Evolutionary conservation across 1,139 yeast species (phyloP).

Genomic region (Sugiyamaella novakii): DNA sequence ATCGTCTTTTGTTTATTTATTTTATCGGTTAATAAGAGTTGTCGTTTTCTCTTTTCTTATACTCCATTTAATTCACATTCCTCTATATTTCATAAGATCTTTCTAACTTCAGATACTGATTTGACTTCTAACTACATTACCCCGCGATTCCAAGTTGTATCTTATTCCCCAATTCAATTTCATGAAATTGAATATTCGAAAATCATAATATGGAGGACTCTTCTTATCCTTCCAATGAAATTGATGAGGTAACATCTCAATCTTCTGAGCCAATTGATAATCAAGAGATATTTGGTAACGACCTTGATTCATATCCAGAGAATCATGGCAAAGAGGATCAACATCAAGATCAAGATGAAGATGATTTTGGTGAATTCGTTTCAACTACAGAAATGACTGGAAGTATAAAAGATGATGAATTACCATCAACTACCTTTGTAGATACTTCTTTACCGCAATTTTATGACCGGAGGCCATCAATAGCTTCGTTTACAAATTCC

Average conservation of each 20-base stretch:
- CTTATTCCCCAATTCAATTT: background rate
- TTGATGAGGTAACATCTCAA: background rate
- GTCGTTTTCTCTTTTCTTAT: too few species aligned
- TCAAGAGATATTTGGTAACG: conserved; percentile 2
- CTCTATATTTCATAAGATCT: too few species aligned
- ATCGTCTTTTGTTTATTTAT: too few species aligned
- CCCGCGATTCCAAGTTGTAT: too few species aligned
- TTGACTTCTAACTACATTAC: too few species aligned
- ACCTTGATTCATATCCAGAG: background rate
- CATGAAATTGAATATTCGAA: background rate
- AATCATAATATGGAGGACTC: conserved; percentile 2
- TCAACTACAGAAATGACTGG: conserved; percentile 4
- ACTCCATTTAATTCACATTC: too few species aligned
- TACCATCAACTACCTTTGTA: background rate
- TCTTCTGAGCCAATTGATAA: conserved; percentile 2
- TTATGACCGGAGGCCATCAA: conserved; percentile 17
- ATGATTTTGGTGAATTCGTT: conserved; percentile 18
- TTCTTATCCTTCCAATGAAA: conserved; percentile 1
- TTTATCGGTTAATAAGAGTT: too few species aligned
- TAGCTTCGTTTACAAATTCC: background rate
- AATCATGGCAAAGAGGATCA: background rate
- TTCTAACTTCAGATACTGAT: too few species aligned
- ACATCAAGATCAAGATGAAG: background rate
- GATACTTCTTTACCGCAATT: conserved; percentile 29
- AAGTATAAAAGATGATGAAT: background rate